Base-by-base conservation (phyloP, 768 basidiomycete species). In the Boletus vermiculosoides region DNA sequence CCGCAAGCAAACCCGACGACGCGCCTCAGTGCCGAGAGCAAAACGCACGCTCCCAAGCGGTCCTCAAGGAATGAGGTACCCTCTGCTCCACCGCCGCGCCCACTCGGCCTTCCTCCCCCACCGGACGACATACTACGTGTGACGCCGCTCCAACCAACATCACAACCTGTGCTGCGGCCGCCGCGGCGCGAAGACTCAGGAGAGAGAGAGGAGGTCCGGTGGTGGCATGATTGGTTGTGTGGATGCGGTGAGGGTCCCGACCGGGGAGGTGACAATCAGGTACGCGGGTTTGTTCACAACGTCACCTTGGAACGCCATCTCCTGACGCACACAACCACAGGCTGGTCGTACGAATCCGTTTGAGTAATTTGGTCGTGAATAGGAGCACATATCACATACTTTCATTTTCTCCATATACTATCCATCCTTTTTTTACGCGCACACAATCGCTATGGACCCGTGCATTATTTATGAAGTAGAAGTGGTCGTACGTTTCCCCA, bases 171-270 rank as follows among this genome's bases (percentile, higher is more conserved):
- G 58, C 57, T 74, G 45, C 57, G 66, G 42, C 69, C 73, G 18
- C 65, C 56, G 11, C 65, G 37, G 12, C 63, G 44, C 34, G 20
- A 45, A 36, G 56, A 68, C 20, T 56, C 60, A 5, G 62, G 71
- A n/a, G 73, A 71, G 37, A 66, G 60, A 28, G 73, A 72, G 42
- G 74, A 77, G 49, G 76, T 78, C 5, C 74, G 81, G 58, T 92
- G 90, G 90, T 92, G 90, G 90, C 89, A 90, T 66, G 90, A 92
- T 33, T 90, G 89, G 88, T 69, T 92, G 58, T 92, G 90, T 69
- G 90, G 90, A 13, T 90, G 88, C 61, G 77, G 83, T 18, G 89
- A 90, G 66, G 85, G 86, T n/a, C 74, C 82, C 3, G 85, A 88
- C 69, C 78, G 88, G 16, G 87, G 84, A 44, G 88, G 87, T 6